Conservation (phyloP, 2,329 filamentous ascomycete species). For the Alternaria triticimaculans region DNA sequence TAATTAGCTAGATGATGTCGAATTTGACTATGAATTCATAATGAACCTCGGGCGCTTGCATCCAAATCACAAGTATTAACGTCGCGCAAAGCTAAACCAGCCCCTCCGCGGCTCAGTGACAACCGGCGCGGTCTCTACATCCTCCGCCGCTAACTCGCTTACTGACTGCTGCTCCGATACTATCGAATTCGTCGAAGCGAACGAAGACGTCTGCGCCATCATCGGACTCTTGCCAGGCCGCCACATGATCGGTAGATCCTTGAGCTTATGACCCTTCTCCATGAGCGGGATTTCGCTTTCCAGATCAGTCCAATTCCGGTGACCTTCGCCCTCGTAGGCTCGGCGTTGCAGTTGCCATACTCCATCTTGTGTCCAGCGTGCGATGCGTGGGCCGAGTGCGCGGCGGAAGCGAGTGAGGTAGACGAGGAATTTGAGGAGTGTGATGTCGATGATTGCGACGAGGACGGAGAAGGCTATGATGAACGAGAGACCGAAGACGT, state of each 20-base stretch:
- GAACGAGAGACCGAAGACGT: slow-evolving; percentile 30
- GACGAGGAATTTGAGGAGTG: slow-evolving; percentile 25
- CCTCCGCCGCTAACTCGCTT: not conserved
- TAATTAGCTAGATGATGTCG: no score
- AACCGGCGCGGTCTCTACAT: not conserved
- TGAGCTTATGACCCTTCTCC: slow-evolving; percentile 7
- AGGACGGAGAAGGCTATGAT: slow-evolving; percentile 17
- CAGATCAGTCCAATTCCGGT: slow-evolving; percentile 4
- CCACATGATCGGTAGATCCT: slow-evolving; percentile 4
- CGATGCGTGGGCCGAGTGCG: slow-evolving; percentile 27
- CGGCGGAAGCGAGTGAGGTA: slow-evolving; percentile 18
- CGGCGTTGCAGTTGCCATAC: slow-evolving; percentile 34
- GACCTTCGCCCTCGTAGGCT: slow-evolving; percentile 23
- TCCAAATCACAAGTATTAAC: not conserved
- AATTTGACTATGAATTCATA: no score
- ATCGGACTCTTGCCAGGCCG: not conserved
- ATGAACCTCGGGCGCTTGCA: not conserved
- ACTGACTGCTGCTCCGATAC: not conserved
- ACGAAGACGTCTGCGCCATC: not conserved
- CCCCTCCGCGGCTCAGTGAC: not conserved
- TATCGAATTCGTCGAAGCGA: not conserved
- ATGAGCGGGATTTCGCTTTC: slow-evolving; percentile 7
- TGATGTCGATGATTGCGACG: slow-evolving; percentile 16
- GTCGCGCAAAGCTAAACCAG: not conserved
- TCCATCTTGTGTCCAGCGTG: slow-evolving; percentile 37